Base-by-base conservation (phyloP, 257 asterid genomes). In the Solanum ossicruentum region DNA sequence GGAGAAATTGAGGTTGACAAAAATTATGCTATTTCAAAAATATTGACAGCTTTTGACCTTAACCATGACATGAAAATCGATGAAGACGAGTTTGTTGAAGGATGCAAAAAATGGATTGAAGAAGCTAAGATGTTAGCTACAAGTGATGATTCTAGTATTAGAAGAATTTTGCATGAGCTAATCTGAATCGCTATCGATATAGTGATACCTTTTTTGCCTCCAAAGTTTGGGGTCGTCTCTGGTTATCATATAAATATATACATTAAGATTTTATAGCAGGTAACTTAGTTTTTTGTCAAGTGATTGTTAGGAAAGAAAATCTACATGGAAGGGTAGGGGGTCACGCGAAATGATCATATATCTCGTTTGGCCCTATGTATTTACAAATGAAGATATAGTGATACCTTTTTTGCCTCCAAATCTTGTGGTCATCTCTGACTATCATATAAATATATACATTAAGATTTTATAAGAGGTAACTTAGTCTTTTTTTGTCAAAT, bases 1-100 rank as follows among this genome's bases (percentile, higher is more conserved):
- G 92, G 92, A 85, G 85, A 80, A 72, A 78, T n/a, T 84, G 61
- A 88, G 84, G 89, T 89, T 83, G 92, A 89, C 77, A 89, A 88
- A 80, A 84, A 82, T 7, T 89, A 86, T 81, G 91, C 92, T 12
- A 32, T 88, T 63, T 88, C 85, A 17, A 86, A 88, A 67, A 86
- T 88, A 70, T 26, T 86, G 84, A 86, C 84, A 39, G 80, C 71
- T 7, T 89, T 89, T 55, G 92, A 89, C n/a, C 67, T 23, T 65
- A 85, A 88, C 57, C 41, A 39, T 8, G 89, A 89, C 82, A 85
- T 84, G 56, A 86, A 81, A 82, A 89, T 88, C 2, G 89, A 86
- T 32, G 88, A 86, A 61, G 65, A 81, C 2, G 90, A 89, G 84
- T 88, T 88, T 83, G 26, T 86, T 20, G 85, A 86, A 69, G 90